Evolutionary conservation across 2,329 filamentous ascomycete species (phyloP), one percentile per base, ranked within the genome.

Genomic region (Neophaeococcomyces aloes): DNA sequence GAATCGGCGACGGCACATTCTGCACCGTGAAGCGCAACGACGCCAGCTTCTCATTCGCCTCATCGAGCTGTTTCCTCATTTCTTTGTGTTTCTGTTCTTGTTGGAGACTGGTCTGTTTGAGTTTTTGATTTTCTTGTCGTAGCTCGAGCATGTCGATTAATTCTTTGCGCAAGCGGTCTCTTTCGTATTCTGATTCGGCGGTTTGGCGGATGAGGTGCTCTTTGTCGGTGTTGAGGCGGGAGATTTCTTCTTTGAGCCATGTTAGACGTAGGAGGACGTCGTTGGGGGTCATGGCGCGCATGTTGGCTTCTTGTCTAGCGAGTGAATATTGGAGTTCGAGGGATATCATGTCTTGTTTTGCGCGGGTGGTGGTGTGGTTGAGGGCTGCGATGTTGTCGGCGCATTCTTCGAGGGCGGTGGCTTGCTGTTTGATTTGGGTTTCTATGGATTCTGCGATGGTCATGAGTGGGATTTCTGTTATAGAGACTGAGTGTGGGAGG

Each of bases 401-500:
- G 38, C 29, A 41, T 27, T 41, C 29, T 7, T 29, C 14, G 27
- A 41, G 38, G 29, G 38, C 38, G 14, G 18, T 6, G 17, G 19
- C 21, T 7, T 41, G 38, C 13, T 32, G 27, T 33, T 41, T n/a
- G n/a, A 41, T 32, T 14, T 25, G 38, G 5, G 29, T 13, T 21
- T 32, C 38, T 8, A 41, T 27, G 7, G 17, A 33, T 7, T 41
- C 38, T 13, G 38, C 38, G 19, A 41, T 41, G 2, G 29, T 41
- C 17, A 17, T 14, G 15, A 41, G 38, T 11, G 38, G 38, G 3
- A 41, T 41, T 17, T 41, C 29, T n/a, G 38, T 41, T 27, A 41
- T 41, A 17, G 15, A 29, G 10, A 41, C 38, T 11, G 27, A 21
- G 10, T 32, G 13, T 11, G 38, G 38, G 3, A 41, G 38, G 4